Conservation (phyloP, 192 early-diverging fungal species). For the Bifiguratus adelaidae region DNA sequence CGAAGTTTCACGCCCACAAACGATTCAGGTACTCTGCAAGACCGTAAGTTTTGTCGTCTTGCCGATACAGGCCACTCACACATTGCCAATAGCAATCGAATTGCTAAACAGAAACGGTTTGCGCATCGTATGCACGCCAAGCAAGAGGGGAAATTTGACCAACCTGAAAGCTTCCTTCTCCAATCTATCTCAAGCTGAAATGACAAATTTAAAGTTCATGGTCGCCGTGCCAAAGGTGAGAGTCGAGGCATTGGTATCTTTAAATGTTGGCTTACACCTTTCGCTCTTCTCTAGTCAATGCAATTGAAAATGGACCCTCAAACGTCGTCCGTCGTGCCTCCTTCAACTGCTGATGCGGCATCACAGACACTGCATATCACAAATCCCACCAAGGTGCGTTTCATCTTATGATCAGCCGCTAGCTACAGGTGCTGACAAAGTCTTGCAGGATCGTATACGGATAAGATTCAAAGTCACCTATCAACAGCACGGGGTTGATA, state of each 20-base stretch:
- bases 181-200: slow-evolving; percentile 26
- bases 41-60: background rate
- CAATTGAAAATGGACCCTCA: slow-evolving; percentile 32
- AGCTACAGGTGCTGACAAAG: background rate
- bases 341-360: slow-evolving; percentile 19
- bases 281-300: slow-evolving; percentile 10
- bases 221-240: slow-evolving; percentile 34
- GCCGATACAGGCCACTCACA: background rate
- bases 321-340: slow-evolving; percentile 23
- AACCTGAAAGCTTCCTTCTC: slow-evolving; percentile 31
- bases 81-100: slow-evolving; percentile 4
- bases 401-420: background rate
- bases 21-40: background rate
- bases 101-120: slow-evolving; percentile 35
- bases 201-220: slow-evolving; percentile 23
- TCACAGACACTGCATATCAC: slow-evolving; percentile 24
- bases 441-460: slow-evolving; percentile 8
- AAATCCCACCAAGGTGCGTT: slow-evolving; percentile 12
- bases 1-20: background rate
- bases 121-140: slow-evolving; percentile 22
- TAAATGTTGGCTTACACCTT: background rate
- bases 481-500: slow-evolving; percentile 21
- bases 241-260: background rate
- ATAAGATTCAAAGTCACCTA: slow-evolving; percentile 37
- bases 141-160: slow-evolving; percentile 6